Conservation (phyloP, 768 basidiomycete genomes). For the Collybiopsis luxurians region DNA sequence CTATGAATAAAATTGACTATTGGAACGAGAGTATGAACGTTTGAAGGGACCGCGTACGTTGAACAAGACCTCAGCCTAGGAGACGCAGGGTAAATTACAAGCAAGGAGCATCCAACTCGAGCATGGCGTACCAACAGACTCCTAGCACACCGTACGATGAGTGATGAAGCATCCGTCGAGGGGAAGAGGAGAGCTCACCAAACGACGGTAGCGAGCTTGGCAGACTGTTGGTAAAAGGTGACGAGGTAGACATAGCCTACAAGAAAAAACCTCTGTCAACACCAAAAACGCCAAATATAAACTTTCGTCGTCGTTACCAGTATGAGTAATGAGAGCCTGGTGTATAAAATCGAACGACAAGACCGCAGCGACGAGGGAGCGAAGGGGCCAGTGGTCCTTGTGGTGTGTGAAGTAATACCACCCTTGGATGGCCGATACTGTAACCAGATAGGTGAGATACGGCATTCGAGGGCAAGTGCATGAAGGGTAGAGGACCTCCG, state of each 20-base stretch:
- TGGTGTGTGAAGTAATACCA: slow-evolving; percentile 56
- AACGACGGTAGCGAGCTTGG: slow-evolving; percentile 29
- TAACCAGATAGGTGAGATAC: neutral
- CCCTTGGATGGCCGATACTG: slow-evolving; percentile 55
- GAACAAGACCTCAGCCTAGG: slow-evolving; percentile 46
- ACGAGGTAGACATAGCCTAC: slow-evolving; percentile 49
- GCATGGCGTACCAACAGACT: slow-evolving; percentile 32
- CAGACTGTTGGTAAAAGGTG: slow-evolving; percentile 32
- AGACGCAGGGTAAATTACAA: neutral
- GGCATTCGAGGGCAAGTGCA: neutral
- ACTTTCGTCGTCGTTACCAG: slow-evolving; percentile 27
- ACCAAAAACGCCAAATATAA: neutral
- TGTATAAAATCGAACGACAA: slow-evolving; percentile 51
- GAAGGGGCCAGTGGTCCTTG: slow-evolving; percentile 46
- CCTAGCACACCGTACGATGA: no score
- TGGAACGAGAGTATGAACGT: neutral
- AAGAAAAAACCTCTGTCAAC: neutral
- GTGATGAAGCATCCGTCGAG: no score
- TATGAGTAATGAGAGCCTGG: slow-evolving; percentile 52
- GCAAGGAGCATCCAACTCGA: neutral
- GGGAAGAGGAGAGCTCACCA: no score
- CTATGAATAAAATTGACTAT: slow-evolving; percentile 17
- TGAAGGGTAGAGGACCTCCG: slow-evolving; percentile 32
- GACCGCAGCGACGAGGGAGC: slow-evolving; percentile 42
- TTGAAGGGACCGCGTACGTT: slow-evolving; percentile 28